Base-by-base conservation (phyloP, 495 filamentous ascomycete genomes). In the Penicillium cosmopolitanum region DNA sequence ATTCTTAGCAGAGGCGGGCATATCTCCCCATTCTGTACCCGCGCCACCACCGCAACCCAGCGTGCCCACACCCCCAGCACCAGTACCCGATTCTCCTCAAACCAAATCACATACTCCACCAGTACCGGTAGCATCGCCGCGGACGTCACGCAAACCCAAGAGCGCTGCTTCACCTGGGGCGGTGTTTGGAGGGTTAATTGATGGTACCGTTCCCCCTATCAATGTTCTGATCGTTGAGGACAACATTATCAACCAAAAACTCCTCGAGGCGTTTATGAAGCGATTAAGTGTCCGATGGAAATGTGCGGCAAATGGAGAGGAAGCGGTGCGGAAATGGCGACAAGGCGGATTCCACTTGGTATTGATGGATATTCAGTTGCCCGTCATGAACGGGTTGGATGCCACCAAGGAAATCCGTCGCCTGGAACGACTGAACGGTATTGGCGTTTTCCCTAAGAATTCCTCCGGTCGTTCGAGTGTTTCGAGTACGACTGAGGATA, bases 141-240 rank as follows among this genome's bases (percentile, higher is more conserved):
- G 76, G 13, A 70, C 74, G 13, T 5, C 63, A 62, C 23, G 64
- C 61, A 50, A 79, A 77, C 40, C 67, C 65, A 61, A 89, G 83
- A 73, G 87, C 78, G 68, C 61, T 53, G 25, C 63, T 40, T 60
- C 70, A n/a, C 56, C 62, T 44, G 52, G 66, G 31, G 73, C 73
- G 2, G 75, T 71, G 7, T 81, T 80, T 55, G 79, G 88, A 2
- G 88, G 87, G n/a, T 80, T 92, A 50, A 84, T 95, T 12, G 90
- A 90, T 65, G 87, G 87, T 53, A 88, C 90, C 6, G 93, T 98
- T 3, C 95, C 95, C 10, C 95, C 95, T 19, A 98, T 98, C 73
- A 98, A 96, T 64, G 93, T 98, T 9, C 80, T 98, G 16, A 97
- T 98, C 56, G 95, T 98, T 35, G 95, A 98, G 77, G 95, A 98